Evolutionary conservation across 2,329 filamentous ascomycete genomes (phyloP).

Genomic region (Diplodia corticola): DNA sequence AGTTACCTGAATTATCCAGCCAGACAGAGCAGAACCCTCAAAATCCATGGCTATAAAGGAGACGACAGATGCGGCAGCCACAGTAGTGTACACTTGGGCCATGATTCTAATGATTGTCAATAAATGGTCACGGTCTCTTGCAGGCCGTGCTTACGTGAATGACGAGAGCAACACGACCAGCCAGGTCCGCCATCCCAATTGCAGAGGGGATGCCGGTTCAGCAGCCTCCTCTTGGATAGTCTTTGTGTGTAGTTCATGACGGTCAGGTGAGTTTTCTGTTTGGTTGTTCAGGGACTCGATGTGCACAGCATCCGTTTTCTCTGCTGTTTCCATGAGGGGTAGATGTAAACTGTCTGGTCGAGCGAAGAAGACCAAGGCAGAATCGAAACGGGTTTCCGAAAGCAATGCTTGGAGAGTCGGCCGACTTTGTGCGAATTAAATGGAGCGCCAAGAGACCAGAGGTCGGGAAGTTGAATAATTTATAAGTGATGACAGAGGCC

Average conservation of each 20-base stretch:
- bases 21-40: slow-evolving; percentile 51
- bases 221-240: slow-evolving; percentile 34
- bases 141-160: slow-evolving; percentile 40
- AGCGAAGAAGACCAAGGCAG: background rate
- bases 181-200: slow-evolving; percentile 59
- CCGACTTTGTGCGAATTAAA: background rate
- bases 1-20: slow-evolving; percentile 57
- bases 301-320: background rate
- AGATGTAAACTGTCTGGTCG: background rate
- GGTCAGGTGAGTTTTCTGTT: background rate
- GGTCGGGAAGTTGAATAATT: background rate
- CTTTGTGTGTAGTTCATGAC: slow-evolving; percentile 27
- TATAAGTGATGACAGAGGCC: background rate
- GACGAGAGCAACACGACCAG: slow-evolving; percentile 52
- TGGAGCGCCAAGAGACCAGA: background rate
- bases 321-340: slow-evolving; percentile 9
- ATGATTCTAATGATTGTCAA: slow-evolving; percentile 42
- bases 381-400: background rate
- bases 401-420: background rate
- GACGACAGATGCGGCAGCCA: slow-evolving; percentile 57
- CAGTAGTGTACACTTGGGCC: slow-evolving; percentile 58
- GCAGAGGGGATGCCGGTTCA: slow-evolving; percentile 43
- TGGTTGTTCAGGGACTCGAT: background rate
- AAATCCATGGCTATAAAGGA: slow-evolving; percentile 58
- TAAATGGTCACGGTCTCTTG: slow-evolving; percentile 9